Base-by-base conservation (phyloP, 768 basidiomycete species). In the Nidularia pulvinata region DNA sequence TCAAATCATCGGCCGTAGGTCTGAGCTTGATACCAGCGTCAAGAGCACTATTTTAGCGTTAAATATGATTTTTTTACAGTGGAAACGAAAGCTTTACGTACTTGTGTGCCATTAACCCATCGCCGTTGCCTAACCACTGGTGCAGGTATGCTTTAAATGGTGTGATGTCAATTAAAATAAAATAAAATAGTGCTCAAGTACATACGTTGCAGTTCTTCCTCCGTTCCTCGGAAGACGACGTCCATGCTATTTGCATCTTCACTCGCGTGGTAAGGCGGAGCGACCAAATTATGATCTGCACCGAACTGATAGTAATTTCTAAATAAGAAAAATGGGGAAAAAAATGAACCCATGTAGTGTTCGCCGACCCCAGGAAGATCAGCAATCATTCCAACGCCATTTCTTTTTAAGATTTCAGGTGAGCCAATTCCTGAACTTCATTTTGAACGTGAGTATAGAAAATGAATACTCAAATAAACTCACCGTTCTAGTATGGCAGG, bases 361-460 rank as follows among this genome's bases (percentile, higher is more conserved):
- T 88, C 85, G 7, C 91, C 91, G 0, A 95, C 91, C 14, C 86
- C 87, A 1, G 89, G 88, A 11, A 92, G 78, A 51, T 89, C 83
- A 11, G 88, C 75, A 32, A 82, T 48, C 54, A 75, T 71, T 5
- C 67, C 59, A 33, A 93, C 78, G 9, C 72, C 73, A 50, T 80
- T 69, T 36, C 68, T 69, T 39, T 77, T 61, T 42, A 91, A 69
- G 36, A 86, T 58, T 1, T 67, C 62, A 3, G 63, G 58, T 0
- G 79, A 74, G 2, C 91, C 91, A 51, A 95, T 86, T 6, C 92
- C 62, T 0, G 60, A 78, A 60, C 82, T 50, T 30, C 13, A 49
- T 13, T 7, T 9, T 32, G 7, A 7, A 6, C 9, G 9, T 34
- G 7, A 34, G 22, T 22, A 30, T 49, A 49, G 48, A 10, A 46